Base-by-base conservation (phyloP, 345 rosid genomes). In the Eucalyptus sideroxylon region DNA sequence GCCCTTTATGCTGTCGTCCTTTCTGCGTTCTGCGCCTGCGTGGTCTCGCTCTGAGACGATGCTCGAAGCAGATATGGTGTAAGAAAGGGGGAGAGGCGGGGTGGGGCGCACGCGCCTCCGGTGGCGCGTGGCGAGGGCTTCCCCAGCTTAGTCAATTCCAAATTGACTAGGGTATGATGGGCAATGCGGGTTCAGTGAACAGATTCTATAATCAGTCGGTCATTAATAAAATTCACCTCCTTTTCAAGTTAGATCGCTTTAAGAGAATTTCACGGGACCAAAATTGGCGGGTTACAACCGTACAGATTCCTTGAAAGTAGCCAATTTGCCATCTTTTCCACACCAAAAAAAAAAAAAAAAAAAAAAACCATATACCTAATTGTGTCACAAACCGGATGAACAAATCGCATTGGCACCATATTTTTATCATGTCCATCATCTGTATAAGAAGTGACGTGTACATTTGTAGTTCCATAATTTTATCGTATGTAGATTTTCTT, bases 381-480 rank as follows among this genome's bases (percentile, higher is more conserved):
- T 77, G 21, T 37, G 24, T 77, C 9, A 2, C 47, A 11, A 40
- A 40, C 24, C 3, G 3, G 3, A 11, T 21, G 16, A 77, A 47
- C 24, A 77, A 40, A 11, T 21, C 24, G 5, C 16, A 19, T 10
- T 7, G 8, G 42, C 7, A 40, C 5, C 5, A 19, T 1, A 21
- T 77, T 77, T 21, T 37, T 77, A 21, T 77, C 2, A 6, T 1
- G 45, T 21, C 26, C 16, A 6, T 11, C 42, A 2, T 11, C 1
- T 4, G 13, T 72, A 19, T 77, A 77, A 21, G 23, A 37, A 37
- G 2, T 77, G 83, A 77, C 4, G 15, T 11, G 2, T 77, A 11
- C 30, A 21, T 40, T 11, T 1, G 13, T 3, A 1, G 3, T 77
- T 40, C 0, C 3, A 21, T 40, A 3, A 62, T 62, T 12, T 60